phyloP scores from a whole-genome alignment of 805 yeast genomes.

The Lachancea waltii region DNA sequence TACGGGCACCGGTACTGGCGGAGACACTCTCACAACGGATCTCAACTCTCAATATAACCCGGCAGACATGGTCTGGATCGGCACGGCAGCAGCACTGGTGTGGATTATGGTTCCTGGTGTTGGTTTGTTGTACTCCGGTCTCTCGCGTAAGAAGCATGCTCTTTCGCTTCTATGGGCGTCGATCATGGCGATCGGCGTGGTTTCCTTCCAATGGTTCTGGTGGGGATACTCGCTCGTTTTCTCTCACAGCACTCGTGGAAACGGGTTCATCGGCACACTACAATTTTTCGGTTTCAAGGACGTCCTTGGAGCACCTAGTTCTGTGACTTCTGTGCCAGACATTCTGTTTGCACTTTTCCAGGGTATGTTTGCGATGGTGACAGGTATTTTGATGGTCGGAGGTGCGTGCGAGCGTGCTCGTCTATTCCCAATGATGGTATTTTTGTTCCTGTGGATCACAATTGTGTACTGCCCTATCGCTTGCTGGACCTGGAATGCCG shows the following conservation, averaged over 20 bases:
- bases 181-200: constrained; percentile 76
- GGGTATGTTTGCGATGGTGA: constrained; percentile 93
- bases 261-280: constrained; percentile 74
- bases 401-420: constrained; percentile 98
- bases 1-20: constrained; percentile 68
- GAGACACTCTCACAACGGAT: constrained; percentile 67
- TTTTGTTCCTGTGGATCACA: constrained; percentile 89
- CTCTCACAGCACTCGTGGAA: constrained; percentile 53
- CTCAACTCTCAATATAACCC: constrained; percentile 62
- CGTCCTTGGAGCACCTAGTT: constrained; percentile 75
- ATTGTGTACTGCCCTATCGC: constrained; percentile 95
- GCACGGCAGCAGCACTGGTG: constrained; percentile 69
- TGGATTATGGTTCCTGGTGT: constrained; percentile 97
- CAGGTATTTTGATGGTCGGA: constrained; percentile 92
- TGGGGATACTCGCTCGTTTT: constrained; percentile 95
- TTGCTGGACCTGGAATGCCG: constrained; percentile 94
- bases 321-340: constrained; percentile 71
- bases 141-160: constrained; percentile 94
- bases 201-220: constrained; percentile 94
- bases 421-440: constrained; percentile 93
- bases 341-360: constrained; percentile 86
- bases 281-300: constrained; percentile 73
- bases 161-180: constrained; percentile 91
- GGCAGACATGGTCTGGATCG: constrained; percentile 84
- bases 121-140: constrained; percentile 87